Conservation (phyloP, 129 eudicot species). For the Lonicera japonica region DNA sequence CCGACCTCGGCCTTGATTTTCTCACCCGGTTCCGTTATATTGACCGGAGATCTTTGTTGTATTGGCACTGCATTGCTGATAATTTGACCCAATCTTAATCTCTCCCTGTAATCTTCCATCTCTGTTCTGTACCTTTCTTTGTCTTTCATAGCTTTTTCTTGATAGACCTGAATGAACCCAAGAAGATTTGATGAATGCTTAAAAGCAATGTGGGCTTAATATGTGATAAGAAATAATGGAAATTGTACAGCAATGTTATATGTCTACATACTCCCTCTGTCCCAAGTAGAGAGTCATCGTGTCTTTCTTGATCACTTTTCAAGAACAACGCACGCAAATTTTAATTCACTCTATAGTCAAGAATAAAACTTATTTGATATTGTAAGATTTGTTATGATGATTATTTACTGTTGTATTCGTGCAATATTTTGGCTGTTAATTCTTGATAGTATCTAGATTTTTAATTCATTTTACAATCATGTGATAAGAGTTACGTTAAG, state of each 20-base stretch:
- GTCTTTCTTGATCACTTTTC: no score
- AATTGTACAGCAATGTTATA: background rate
- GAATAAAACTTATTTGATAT: no score
- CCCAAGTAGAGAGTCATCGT: no score
- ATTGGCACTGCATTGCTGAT: slow-evolving; percentile 28
- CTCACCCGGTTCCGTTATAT: slow-evolving; percentile 21
- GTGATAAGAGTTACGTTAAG: no score
- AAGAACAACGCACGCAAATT: no score
- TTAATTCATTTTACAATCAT: no score
- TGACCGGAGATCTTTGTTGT: slow-evolving; percentile 38
- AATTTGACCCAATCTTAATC: slow-evolving; percentile 37
- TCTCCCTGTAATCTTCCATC: slow-evolving; percentile 67
- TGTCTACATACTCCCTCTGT: background rate
- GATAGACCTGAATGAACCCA: slow-evolving; percentile 63
- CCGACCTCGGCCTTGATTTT: slow-evolving; percentile 29
- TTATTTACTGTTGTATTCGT: no score
- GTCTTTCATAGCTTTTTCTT: slow-evolving; percentile 78
- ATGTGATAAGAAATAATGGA: background rate
- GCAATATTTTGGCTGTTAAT: no score
- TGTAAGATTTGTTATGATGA: no score
- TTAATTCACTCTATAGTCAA: no score
- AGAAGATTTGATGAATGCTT: background rate
- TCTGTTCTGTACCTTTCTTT: slow-evolving; percentile 81
- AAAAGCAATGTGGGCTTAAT: background rate
- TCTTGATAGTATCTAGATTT: no score